These are phyloP conservation scores for Kuraishia piskuri DNA, from an alignment of 805 yeast genomes.

Conservation along the genomic window DNA sequence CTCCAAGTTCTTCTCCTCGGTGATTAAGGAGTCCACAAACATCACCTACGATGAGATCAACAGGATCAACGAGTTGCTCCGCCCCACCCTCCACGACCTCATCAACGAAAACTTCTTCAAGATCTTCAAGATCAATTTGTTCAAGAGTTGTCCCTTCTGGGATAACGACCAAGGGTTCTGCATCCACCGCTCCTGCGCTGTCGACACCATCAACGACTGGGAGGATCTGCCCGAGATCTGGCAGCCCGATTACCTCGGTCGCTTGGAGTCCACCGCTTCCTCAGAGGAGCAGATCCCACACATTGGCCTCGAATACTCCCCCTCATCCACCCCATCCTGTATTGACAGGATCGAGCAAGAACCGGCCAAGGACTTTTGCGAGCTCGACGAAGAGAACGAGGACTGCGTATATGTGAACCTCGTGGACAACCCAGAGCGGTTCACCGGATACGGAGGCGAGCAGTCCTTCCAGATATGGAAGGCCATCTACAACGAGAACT, in stretches of 20 bases:
- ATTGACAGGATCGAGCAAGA: slow-evolving; percentile 14
- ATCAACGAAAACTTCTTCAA: slow-evolving; percentile 76
- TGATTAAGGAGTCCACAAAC: slow-evolving; percentile 19
- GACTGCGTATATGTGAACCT: slow-evolving; percentile 80
- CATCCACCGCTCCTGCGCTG: slow-evolving; percentile 83
- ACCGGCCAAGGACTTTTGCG: slow-evolving; percentile 46
- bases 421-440: slow-evolving; percentile 86
- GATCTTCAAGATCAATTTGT: slow-evolving; percentile 79
- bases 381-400: slow-evolving; percentile 51
- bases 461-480: slow-evolving; percentile 91
- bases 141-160: slow-evolving; percentile 82
- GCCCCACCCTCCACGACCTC: slow-evolving; percentile 48
- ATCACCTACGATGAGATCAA: slow-evolving; percentile 38
- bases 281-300: slow-evolving; percentile 25
- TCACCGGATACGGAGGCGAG: slow-evolving; percentile 92
- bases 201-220: slow-evolving; percentile 73
- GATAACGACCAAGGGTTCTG: slow-evolving; percentile 71
- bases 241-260: slow-evolving; percentile 66
- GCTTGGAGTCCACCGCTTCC: slow-evolving; percentile 27
- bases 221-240: slow-evolving; percentile 62
- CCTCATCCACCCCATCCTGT: slow-evolving; percentile 3
- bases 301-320: slow-evolving; percentile 16
- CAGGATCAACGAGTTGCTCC: slow-evolving; percentile 38
- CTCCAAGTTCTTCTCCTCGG: slow-evolving; percentile 12
- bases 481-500: slow-evolving; percentile 86